A percentile compares a stretch with the other conserved stretches of the same genome.
These are phyloP conservation scores for Xylaria multiplex DNA, from an alignment of 2,329 filamentous ascomycete genomes.

Conservation along the genomic window DNA sequence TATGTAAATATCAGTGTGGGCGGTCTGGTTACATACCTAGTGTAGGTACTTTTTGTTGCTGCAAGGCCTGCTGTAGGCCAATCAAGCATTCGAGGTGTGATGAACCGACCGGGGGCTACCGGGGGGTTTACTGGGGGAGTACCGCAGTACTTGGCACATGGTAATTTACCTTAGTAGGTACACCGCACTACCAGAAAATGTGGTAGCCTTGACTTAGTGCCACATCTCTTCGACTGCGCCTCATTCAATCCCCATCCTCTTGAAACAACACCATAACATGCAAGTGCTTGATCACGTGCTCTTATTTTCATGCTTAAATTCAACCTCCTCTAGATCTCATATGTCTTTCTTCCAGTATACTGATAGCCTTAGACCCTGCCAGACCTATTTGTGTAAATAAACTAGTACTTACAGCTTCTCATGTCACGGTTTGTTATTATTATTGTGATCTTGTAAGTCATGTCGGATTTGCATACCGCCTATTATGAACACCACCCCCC, in stretches of 20 bases:
- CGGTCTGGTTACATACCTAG: neutral
- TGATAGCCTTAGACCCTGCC: too few species aligned
- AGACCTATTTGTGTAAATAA: too few species aligned
- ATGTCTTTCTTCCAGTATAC: too few species aligned
- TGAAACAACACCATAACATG: neutral
- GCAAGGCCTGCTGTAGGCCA: too few species aligned
- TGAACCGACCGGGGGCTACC: too few species aligned
- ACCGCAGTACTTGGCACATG: conserved; percentile 18
- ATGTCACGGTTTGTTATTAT: too few species aligned
- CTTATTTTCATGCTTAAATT: neutral
- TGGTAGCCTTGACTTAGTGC: conserved; percentile 6
- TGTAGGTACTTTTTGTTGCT: neutral
- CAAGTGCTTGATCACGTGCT: conserved; percentile 19
- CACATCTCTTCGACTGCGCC: conserved; percentile 10
- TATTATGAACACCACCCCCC: too few species aligned
- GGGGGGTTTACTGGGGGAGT: neutral
- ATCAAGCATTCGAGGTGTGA: too few species aligned
- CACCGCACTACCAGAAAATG: neutral
- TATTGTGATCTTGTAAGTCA: too few species aligned
- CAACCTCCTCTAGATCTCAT: neutral
- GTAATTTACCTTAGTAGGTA: neutral
- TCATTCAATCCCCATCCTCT: neutral
- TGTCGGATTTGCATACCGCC: too few species aligned
- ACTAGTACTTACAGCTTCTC: too few species aligned
- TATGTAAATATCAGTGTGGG: neutral